Conservation (phyloP, 306 rosid genomes). For the Gillenia trifoliata region DNA sequence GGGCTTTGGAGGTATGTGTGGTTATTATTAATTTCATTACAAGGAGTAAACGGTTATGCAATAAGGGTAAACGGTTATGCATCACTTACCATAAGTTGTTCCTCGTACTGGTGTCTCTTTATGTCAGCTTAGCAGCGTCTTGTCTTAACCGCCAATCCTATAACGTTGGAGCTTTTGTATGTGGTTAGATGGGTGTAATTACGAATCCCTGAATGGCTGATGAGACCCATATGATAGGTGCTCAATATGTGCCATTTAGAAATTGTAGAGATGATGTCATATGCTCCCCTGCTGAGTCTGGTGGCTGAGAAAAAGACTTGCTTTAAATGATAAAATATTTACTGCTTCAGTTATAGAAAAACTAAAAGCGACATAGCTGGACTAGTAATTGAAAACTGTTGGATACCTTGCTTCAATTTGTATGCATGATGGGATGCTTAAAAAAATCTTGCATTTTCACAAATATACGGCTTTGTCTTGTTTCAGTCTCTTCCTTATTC, state of each 20-base stretch:
- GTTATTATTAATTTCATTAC: conserved; percentile 1
- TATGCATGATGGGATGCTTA: neutral
- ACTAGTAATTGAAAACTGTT: neutral
- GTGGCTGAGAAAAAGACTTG: neutral
- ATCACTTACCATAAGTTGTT: neutral
- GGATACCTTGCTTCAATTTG: neutral
- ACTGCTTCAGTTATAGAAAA: neutral
- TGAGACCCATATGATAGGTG: neutral
- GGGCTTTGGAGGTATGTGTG: conserved; percentile 53
- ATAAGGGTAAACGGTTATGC: neutral
- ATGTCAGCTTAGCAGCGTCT: neutral
- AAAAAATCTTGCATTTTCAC: neutral
- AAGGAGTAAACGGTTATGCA: neutral
- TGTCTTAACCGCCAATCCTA: neutral
- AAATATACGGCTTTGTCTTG: neutral
- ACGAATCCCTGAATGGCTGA: neutral
- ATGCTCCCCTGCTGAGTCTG: neutral
- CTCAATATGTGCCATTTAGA: neutral
- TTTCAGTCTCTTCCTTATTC: conserved; percentile 12
- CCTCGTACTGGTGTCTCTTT: neutral
- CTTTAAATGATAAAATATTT: neutral
- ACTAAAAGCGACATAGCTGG: neutral
- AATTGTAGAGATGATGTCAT: neutral
- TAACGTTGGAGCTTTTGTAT: neutral
- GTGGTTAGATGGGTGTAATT: neutral